Base-by-base conservation (phyloP, 1,139 yeast genomes). In the Candida pseudocylindracea region DNA sequence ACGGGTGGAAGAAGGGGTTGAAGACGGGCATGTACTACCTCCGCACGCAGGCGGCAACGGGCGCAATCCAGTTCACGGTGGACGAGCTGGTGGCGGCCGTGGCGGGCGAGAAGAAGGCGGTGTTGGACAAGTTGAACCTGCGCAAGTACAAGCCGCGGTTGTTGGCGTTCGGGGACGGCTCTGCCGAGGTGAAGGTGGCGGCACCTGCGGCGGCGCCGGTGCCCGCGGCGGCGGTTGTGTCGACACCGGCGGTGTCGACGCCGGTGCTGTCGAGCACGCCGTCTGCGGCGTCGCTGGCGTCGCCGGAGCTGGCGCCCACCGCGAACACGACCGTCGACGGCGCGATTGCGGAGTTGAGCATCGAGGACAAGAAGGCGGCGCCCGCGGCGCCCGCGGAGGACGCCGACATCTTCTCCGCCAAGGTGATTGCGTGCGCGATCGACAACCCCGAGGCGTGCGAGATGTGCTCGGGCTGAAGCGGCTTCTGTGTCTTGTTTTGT, bases 21-120 rank as follows among this genome's bases (percentile, higher is more conserved):
- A 88, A 88, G 64, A 88, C 98, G 5, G 98, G 98, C 38, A 85
- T 88, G 93, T 88, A 88, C 62, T 88, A 88, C 55, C 60, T 88
- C 50, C 69, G 96, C 50, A 85, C 96, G 6, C 91, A 78, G 59
- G 94, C 95, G 28, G 95, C 96, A 3, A 65, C 93, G 26, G 73
- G 88, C 34, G 93, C 96, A 27, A 85, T 85, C 43, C 92, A 83
- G 55, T 85, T 81, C 49, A 85, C 95, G 8, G 70, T 85, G 32
- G 92, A 79, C 55, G 57, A 26, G 57, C 50, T 31, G 48, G 49
- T 37, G 58, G 72, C 49, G 57, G 59, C 24, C 52, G 42, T 51
- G 42, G 81, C 80, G 33, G 63, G 64, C 37, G 48, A 55, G 37
- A 55, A 58, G 28, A 53, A 60, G 41, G 80, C 78, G 33, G 51